Evolutionary conservation across 1,284 basidiomycete species (phyloP).

Genomic region (Moniliophthora roreri): DNA sequence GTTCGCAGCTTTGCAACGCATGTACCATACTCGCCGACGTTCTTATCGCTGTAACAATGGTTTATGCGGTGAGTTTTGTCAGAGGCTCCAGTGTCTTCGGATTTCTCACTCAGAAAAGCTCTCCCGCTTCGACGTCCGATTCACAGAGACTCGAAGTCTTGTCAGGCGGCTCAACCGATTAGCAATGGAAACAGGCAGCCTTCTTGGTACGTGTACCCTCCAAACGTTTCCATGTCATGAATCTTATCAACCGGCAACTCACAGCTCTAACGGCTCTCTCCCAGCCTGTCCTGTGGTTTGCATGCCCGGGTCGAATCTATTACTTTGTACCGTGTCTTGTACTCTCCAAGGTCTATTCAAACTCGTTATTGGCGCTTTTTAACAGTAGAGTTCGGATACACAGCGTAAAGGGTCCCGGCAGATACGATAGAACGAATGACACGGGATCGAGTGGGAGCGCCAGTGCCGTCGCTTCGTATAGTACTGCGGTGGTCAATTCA

Average conservation of each 20-base stretch:
- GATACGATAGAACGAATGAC: too few species aligned
- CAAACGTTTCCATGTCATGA: background rate
- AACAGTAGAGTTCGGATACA: background rate
- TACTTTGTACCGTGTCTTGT: background rate
- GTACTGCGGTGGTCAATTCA: too few species aligned
- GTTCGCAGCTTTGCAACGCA: background rate
- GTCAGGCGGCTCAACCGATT: background rate
- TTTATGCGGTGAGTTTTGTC: background rate
- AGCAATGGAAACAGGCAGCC: background rate
- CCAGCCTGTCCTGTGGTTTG: background rate
- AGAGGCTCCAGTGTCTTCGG: background rate
- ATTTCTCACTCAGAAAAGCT: background rate
- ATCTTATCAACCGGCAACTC: background rate
- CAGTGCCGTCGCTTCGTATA: too few species aligned
- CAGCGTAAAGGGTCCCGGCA: too few species aligned
- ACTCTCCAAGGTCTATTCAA: background rate
- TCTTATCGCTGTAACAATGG: background rate
- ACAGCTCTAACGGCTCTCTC: background rate
- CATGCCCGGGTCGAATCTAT: background rate
- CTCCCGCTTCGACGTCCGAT: background rate
- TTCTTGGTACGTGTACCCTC: background rate
- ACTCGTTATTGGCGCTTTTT: background rate
- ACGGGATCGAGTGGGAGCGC: too few species aligned
- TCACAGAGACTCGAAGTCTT: background rate
- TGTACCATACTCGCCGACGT: background rate